Evolutionary conservation across 257 asterid species (phyloP), one percentile per base, ranked within the genome.

Genomic region (Solanum habrochaites): DNA sequence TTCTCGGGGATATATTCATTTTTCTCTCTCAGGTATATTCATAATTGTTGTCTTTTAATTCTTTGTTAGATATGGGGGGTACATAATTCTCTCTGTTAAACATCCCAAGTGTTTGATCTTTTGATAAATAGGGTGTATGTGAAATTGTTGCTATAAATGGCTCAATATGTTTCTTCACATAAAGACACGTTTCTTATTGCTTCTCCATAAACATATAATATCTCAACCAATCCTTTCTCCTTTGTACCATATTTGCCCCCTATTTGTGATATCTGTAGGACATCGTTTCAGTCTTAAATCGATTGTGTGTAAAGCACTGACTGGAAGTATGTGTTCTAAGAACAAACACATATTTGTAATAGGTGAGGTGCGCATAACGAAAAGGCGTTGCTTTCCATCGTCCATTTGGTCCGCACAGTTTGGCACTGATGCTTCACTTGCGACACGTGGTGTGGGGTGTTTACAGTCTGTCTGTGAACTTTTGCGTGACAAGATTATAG

Each of bases 401-500:
- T 88, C 88, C 88, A 89, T 95, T 85, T 94, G 98, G 98, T 91
- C 93, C 70, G 89, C 87, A 13, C 94, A 92, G 88, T 89, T 88
- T 75, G 90, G 88, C 87, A 85, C 88, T 25, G 92, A 90, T 85
- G 88, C 80, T 87, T 87, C 87, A 80, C 81, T 91, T 87, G 89
- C 89, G 62, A 89, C 92, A n/a, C n/a, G n/a, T n/a, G n/a, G n/a
- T n/a, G n/a, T n/a, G n/a, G n/a, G n/a, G n/a, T n/a, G n/a, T n/a
- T n/a, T n/a, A n/a, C n/a, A n/a, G n/a, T n/a, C 66, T 94, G 91
- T 83, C 97, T 95, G 86, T 95, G 98, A 91, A 89, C 85, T 92
- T 92, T 93, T 95, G 95, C 89, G n/a, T 94, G 94, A 97, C n/a
- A 94, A 93, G 93, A 88, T 88, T 32, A 92, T 70, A 91, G 92